These are phyloP conservation scores for Pseudozyma sp. DNA, from an alignment of 1,284 basidiomycete species.

Conservation along the genomic window DNA sequence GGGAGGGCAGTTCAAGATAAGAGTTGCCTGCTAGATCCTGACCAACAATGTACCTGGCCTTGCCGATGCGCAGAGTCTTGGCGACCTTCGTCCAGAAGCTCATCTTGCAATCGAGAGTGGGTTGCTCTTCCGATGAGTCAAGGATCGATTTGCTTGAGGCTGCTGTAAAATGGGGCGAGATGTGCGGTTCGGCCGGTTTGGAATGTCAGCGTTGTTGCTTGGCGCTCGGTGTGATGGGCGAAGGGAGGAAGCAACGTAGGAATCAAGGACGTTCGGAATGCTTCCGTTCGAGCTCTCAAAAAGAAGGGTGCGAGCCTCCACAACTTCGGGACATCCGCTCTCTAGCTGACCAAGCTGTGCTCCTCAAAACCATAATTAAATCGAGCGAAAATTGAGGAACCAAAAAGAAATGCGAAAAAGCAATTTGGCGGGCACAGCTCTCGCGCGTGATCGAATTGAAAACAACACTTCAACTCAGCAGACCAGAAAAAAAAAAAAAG, in stretches of 20 bases:
- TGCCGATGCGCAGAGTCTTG: constrained; percentile 52
- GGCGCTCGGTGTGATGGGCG: too few relatives aligned
- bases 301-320: not conserved
- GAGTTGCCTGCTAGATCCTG: constrained; percentile 58
- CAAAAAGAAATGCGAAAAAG: not conserved
- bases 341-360: constrained; percentile 1
- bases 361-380: not conserved
- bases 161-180: too few relatives aligned
- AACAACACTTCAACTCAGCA: too few relatives aligned
- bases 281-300: not conserved
- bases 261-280: not conserved
- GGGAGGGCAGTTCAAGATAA: constrained; percentile 61
- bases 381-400: not conserved
- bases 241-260: too few relatives aligned
- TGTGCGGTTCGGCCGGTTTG: too few relatives aligned
- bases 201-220: too few relatives aligned
- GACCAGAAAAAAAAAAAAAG: too few relatives aligned
- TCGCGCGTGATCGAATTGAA: constrained; percentile 19
- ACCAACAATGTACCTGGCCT: constrained; percentile 56
- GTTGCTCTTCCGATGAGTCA: not conserved
- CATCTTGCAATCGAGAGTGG: not conserved
- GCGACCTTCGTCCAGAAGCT: constrained; percentile 25
- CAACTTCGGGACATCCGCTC: not conserved
- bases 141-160: not conserved
- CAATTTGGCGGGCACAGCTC: not conserved